Evolutionary conservation across 2,329 filamentous ascomycete species (phyloP).

Genomic region (Colletotrichum chrysophilum): DNA sequence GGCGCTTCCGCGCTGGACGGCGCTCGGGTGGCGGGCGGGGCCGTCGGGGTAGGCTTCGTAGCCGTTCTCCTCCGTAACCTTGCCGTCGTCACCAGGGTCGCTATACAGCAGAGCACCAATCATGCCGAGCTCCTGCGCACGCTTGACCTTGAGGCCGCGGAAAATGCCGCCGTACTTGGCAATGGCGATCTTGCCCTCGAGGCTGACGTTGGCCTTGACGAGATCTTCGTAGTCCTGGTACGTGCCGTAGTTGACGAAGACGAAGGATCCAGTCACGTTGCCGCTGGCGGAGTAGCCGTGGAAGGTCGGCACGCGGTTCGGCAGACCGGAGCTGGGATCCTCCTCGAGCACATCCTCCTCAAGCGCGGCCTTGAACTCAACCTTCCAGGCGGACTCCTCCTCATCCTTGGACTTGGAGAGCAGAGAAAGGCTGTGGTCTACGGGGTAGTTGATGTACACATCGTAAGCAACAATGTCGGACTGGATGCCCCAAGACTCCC

Average conservation of each 20-base stretch:
- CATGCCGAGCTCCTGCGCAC: conserved; percentile 89
- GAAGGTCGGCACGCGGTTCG: conserved; percentile 83
- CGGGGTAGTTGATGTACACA: conserved; percentile 78
- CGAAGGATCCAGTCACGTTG: conserved; percentile 86
- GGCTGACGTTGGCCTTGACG: conserved; percentile 71
- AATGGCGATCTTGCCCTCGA: conserved; percentile 86
- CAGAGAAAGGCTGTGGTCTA: conserved; percentile 72
- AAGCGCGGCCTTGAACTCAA: conserved; percentile 80
- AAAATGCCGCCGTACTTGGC: conserved; percentile 87
- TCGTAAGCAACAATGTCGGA: conserved; percentile 73
- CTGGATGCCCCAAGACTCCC: conserved; percentile 74
- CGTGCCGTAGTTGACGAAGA: conserved; percentile 92
- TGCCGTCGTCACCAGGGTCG: conserved; percentile 88
- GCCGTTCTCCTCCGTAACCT: conserved; percentile 81
- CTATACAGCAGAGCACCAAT: conserved; percentile 84
- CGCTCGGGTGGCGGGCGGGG: conserved; percentile 84
- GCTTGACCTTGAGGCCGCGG: conserved; percentile 89
- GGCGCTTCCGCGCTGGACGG: conserved; percentile 87
- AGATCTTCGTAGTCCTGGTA: conserved; percentile 87
- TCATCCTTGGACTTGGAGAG: conserved; percentile 53
- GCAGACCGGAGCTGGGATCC: conserved; percentile 77
- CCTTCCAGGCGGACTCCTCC: conserved; percentile 49
- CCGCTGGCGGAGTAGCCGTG: conserved; percentile 94
- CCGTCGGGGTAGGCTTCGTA: conserved; percentile 82
- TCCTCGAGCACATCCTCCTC: conserved; percentile 85